A percentile compares a stretch with the other conserved stretches of the same genome.
Evolutionary conservation across 1,284 basidiomycete genomes (phyloP).

Genomic region (Pholiota adiposa): DNA sequence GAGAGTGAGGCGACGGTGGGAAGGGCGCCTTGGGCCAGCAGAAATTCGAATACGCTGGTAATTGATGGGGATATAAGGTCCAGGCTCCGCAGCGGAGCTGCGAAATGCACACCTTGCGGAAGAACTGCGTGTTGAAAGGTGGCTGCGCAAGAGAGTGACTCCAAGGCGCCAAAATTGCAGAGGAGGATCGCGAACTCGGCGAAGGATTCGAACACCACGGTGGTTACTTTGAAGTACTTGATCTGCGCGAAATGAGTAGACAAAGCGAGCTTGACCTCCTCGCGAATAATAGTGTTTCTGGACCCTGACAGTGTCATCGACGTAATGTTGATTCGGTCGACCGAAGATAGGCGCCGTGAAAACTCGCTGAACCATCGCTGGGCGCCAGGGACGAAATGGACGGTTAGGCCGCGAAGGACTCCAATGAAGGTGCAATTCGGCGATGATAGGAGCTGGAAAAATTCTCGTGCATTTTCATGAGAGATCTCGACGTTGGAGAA

Average conservation of each 20-base stretch:
- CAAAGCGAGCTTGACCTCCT: constrained; percentile 15
- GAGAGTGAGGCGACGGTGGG: constrained; percentile 17
- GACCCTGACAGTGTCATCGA: constrained; percentile 19
- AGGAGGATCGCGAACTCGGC: constrained; percentile 22
- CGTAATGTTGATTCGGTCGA: constrained; percentile 14
- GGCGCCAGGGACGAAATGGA: constrained; percentile 20
- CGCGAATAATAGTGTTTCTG: constrained; percentile 16
- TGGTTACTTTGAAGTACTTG: constrained; percentile 18
- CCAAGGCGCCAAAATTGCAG: constrained; percentile 16
- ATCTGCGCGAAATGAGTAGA: constrained; percentile 11
- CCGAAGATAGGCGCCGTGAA: constrained; percentile 13
- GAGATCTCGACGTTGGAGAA: constrained; percentile 27
- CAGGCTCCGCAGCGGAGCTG: constrained; percentile 11
- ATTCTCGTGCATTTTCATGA: constrained; percentile 19
- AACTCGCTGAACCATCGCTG: constrained; percentile 25
- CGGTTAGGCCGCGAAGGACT: constrained; percentile 9
- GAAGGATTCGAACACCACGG: constrained; percentile 25
- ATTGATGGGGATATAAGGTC: constrained; percentile 18
- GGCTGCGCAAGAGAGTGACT: constrained; percentile 18
- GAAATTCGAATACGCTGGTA: constrained; percentile 15
- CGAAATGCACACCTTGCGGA: constrained; percentile 4
- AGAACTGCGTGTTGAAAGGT: constrained; percentile 13
- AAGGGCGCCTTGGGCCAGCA: constrained; percentile 13
- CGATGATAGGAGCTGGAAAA: constrained; percentile 16
- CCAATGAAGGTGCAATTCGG: constrained; percentile 22